phyloP scores from a whole-genome alignment of 2,329 filamentous ascomycete genomes.

The Byssothecium circinans region DNA sequence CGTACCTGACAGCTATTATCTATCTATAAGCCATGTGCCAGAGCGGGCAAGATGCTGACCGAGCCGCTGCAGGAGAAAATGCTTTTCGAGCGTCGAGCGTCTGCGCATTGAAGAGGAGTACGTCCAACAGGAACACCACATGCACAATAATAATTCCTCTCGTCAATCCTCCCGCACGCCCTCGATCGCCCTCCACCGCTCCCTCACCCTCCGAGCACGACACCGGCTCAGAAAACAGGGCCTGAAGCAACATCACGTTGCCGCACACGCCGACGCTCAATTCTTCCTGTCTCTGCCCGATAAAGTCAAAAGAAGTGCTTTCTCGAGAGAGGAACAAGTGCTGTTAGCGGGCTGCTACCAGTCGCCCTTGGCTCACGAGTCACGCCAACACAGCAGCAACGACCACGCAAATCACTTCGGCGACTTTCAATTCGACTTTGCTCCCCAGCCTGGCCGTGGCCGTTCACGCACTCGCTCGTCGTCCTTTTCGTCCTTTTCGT shows the following conservation, averaged over 20 bases:
- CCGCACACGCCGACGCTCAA: constrained; percentile 60
- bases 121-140: constrained; percentile 27
- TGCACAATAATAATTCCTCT: constrained; percentile 14
- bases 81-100: constrained; percentile 73
- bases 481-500: constrained; percentile 11
- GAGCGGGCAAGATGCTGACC: constrained; percentile 21
- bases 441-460: constrained; percentile 15
- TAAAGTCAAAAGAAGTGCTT: constrained; percentile 70
- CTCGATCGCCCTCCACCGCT: constrained; percentile 22
- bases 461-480: constrained; percentile 20
- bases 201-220: constrained; percentile 20
- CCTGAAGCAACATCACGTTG: constrained; percentile 33
- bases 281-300: constrained; percentile 73
- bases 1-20: constrained; percentile 41
- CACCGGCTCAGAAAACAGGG: constrained; percentile 41
- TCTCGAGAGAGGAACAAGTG: constrained; percentile 71
- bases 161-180: constrained; percentile 28
- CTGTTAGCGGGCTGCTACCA: constrained; percentile 59
- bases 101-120: constrained; percentile 64
- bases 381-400: constrained; percentile 21
- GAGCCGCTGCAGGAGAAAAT: constrained; percentile 56
- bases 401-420: constrained; percentile 33
- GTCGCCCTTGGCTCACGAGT: constrained; percentile 21
- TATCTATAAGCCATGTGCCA: background rate
- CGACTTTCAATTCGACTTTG: constrained; percentile 37